Percentiles rank a stretch among this genome's conserved stretches.
Evolutionary conservation across 2,329 filamentous ascomycete genomes (phyloP).

Genomic region (Hortaea sp.): DNA sequence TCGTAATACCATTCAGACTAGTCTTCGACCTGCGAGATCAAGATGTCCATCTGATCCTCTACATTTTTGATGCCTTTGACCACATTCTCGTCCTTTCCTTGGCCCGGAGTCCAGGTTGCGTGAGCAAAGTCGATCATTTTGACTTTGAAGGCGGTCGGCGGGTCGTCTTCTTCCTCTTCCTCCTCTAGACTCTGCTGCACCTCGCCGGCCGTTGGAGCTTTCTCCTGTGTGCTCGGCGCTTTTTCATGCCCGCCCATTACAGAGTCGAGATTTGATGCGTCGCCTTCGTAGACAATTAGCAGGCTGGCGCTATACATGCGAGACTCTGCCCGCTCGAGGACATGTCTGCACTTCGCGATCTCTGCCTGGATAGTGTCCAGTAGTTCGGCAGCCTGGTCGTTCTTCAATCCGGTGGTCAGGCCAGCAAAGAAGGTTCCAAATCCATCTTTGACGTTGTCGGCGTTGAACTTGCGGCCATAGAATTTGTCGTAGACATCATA

Average conservation of each 20-base stretch:
- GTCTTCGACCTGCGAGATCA: constrained; percentile 17
- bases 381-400: constrained; percentile 27
- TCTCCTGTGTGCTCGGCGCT: constrained; percentile 18
- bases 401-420: constrained; percentile 31
- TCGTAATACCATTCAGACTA: constrained; percentile 43
- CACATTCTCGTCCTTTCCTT: constrained; percentile 84
- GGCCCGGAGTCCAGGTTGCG: constrained; percentile 68
- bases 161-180: constrained; percentile 30
- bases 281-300: constrained; percentile 57
- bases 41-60: constrained; percentile 22
- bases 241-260: constrained; percentile 34
- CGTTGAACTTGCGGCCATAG: constrained; percentile 51
- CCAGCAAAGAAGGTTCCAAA: constrained; percentile 47
- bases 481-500: constrained; percentile 56
- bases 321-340: constrained; percentile 52
- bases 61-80: constrained; percentile 51
- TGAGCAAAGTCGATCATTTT: constrained; percentile 98
- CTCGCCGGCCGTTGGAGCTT: constrained; percentile 9
- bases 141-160: constrained; percentile 61
- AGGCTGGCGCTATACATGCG: constrained; percentile 59
- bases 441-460: constrained; percentile 45
- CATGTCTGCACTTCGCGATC: constrained; percentile 37
- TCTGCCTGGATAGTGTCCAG: constrained; percentile 33
- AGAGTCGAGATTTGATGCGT: constrained; percentile 43
- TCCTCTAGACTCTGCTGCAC: constrained; percentile 30